Evolutionary conservation across 192 early-diverging fungal genomes (phyloP).

Genomic region (Globomyces pollinis-pini): DNA sequence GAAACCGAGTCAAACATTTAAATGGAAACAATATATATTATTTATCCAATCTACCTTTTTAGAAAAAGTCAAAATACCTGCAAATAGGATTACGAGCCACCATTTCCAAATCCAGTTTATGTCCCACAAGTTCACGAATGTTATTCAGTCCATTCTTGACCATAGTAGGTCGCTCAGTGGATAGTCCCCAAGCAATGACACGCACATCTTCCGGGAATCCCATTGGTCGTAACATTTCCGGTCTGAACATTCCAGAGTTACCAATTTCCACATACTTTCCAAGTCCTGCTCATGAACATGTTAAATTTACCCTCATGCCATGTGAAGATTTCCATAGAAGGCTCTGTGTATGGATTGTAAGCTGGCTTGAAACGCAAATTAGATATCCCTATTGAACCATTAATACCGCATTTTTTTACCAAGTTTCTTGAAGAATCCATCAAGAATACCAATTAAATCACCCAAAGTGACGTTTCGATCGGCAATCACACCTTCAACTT

Average conservation of each 20-base stretch:
- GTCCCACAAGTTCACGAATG: constrained; percentile 90
- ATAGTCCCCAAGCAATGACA: constrained; percentile 97
- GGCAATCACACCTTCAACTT: constrained; percentile 97
- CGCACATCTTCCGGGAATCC: constrained; percentile 90
- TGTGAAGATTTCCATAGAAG: constrained; percentile 98
- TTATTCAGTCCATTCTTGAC: constrained; percentile 92
- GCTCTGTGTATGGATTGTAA: constrained; percentile 99
- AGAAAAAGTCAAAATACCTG: constrained; percentile 34
- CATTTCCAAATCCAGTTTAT: constrained; percentile 87
- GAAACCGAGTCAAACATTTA: too few species aligned
- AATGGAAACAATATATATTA: too few species aligned
- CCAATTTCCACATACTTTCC: constrained; percentile 92
- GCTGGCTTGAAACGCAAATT: constrained; percentile 99
- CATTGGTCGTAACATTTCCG: constrained; percentile 93
- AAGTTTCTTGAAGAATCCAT: constrained; percentile 97
- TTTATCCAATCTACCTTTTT: constrained; percentile 16
- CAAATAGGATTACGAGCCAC: constrained; percentile 83
- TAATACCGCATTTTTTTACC: constrained; percentile 45
- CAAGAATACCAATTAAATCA: constrained; percentile 92
- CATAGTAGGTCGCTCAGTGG: constrained; percentile 97
- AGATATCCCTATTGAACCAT: constrained; percentile 26
- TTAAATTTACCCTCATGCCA: constrained; percentile 88
- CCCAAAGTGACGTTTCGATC: constrained; percentile 91
- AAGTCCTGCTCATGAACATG: constrained; percentile 39
- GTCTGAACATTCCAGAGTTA: constrained; percentile 99